Evolutionary conservation across 495 filamentous ascomycete species (phyloP).

Genomic region (Lepraria neglecta): DNA sequence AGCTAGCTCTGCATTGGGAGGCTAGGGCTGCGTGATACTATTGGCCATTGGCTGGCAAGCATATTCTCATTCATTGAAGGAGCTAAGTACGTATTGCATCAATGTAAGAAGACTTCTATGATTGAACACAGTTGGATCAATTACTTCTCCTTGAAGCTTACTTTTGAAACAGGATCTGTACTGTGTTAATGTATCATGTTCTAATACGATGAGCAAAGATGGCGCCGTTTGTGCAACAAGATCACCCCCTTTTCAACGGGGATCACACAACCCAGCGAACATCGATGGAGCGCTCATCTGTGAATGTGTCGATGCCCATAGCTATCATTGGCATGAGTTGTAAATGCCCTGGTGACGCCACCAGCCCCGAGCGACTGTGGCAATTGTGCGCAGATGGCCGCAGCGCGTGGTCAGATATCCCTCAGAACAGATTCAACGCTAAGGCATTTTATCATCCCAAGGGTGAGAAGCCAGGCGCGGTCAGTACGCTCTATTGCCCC

Average conservation of each 20-base stretch:
- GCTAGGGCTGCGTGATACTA: constrained; percentile 1
- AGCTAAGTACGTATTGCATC: neutral
- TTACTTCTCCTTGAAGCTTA: constrained; percentile 2
- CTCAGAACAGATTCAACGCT: constrained; percentile 27
- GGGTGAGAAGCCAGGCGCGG: constrained; percentile 22
- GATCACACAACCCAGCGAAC: neutral
- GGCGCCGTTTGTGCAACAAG: neutral
- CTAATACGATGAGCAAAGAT: constrained; percentile 5
- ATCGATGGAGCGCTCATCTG: constrained; percentile 1
- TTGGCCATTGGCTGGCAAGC: neutral
- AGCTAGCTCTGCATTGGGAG: constrained; percentile 1
- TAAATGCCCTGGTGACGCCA: constrained; percentile 38
- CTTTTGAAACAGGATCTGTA: neutral
- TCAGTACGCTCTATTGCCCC: neutral
- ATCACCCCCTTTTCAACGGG: neutral
- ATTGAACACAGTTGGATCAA: neutral
- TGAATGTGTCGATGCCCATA: constrained; percentile 27
- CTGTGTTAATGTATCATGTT: neutral
- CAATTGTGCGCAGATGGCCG: constrained; percentile 34
- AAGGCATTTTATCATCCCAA: constrained; percentile 28
- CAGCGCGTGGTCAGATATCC: constrained; percentile 33
- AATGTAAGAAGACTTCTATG: neutral
- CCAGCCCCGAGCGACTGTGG: constrained; percentile 37
- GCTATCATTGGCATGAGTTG: constrained; percentile 42
- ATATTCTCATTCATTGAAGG: constrained; percentile 2